Evolutionary conservation across 495 filamentous ascomycete genomes (phyloP), one percentile per base, ranked within the genome.

Genomic region (Recurvomyces mirabilis): DNA sequence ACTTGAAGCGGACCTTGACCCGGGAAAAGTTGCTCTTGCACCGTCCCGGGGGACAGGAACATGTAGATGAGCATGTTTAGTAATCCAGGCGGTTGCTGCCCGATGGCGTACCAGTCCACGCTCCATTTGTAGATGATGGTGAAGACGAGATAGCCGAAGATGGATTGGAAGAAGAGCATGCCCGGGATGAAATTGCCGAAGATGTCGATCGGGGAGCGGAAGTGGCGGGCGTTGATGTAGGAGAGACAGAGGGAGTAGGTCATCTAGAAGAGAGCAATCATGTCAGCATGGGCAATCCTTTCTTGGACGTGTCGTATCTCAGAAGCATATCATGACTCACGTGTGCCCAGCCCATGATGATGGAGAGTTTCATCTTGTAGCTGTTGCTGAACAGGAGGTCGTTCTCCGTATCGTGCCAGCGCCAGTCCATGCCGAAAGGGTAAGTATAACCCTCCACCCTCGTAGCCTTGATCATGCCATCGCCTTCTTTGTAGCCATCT

Each of bases 1-100:
- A 84, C 64, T 62, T 99, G 91, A 2, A 99, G 71, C 0, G 47
- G 50, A 5, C 62, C 67, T 61, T 99, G 91, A 40, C 84, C 84
- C 15, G 61, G 61, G 57, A 91, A 99, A 5, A 99, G 72, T 39
- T 67, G 72, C 41, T 78, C 36, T 32, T 81, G 75, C 35, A 96
- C 67, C 0, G 60, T 81, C 19, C 85, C 85, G 4, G 91, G 91
- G 41, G 77, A 75, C 39, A 99, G 68, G 69, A 99, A 96, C 91
- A 99, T 99, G 74, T 94, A 93, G 59, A 99, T 99, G 52, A 99
- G 72, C 87, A 95, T 94, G 73, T 99, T 99, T 46, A 99, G 67
- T 20, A 99, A 69, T 53, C 86, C 82, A 0, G 91, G 91, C 2
- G 93, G 84, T 22, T 71, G 67, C 44, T 69, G 49, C n/a, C 61